Conservation (phyloP, 768 basidiomycete species). For the Amanita fuliginea region DNA sequence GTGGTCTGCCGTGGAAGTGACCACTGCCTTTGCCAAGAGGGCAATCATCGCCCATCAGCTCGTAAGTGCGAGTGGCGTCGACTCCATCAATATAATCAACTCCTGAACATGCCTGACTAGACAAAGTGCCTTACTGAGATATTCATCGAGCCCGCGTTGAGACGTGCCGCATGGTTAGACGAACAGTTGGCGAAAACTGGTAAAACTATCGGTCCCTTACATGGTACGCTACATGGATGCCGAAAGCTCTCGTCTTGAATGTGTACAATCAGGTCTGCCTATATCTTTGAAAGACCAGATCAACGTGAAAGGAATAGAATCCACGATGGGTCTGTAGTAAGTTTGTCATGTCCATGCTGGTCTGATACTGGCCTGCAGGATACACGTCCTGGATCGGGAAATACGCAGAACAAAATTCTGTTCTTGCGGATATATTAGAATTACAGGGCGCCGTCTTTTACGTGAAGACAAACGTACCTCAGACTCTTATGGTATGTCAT, state of each 20-base stretch:
- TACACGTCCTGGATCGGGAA: slow-evolving; percentile 67
- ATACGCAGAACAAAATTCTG: slow-evolving; percentile 44
- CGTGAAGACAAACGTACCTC: slow-evolving; percentile 68
- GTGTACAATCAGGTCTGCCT: slow-evolving; percentile 31
- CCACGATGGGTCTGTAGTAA: slow-evolving; percentile 41
- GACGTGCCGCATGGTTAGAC: slow-evolving; percentile 57
- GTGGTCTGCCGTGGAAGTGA: slow-evolving; percentile 61
- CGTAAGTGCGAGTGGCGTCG: slow-evolving; percentile 25
- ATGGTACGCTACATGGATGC: slow-evolving; percentile 29
- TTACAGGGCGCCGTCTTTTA: slow-evolving; percentile 61
- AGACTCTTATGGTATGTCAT: slow-evolving; percentile 56
- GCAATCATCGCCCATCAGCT: slow-evolving; percentile 75
- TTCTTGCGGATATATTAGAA: slow-evolving; percentile 56
- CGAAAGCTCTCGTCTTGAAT: background rate
- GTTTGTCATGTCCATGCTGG: background rate
- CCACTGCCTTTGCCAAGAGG: slow-evolving; percentile 64
- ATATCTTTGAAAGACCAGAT: slow-evolving; percentile 71
- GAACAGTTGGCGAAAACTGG: slow-evolving; percentile 50
- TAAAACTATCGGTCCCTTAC: slow-evolving; percentile 56
- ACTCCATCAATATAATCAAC: background rate
- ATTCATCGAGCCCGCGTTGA: slow-evolving; percentile 63
- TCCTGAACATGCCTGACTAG: slow-evolving; percentile 21
- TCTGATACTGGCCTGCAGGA: slow-evolving; percentile 22
- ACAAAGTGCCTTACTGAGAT: slow-evolving; percentile 78
- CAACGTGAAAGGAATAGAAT: slow-evolving; percentile 55